A percentile compares a stretch with the other conserved stretches of the same genome.
phyloP scores from a whole-genome alignment of 2,329 filamentous ascomycete species.

The Ascochyta lentis region DNA sequence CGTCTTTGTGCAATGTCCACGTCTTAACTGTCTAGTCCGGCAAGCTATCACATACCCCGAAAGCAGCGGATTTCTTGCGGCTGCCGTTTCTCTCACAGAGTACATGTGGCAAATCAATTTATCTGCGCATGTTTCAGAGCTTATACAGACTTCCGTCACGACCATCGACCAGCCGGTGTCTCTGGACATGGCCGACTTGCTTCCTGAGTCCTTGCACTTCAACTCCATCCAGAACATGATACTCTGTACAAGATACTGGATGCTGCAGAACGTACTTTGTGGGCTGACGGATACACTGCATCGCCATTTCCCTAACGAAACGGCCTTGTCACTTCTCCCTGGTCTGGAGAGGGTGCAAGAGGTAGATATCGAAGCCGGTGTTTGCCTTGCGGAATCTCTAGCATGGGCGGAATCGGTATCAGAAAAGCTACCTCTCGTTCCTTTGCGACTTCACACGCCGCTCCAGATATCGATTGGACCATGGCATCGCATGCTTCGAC shows the following conservation, averaged over 20 bases:
- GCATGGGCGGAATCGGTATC: conserved; percentile 30
- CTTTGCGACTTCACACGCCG: conserved; percentile 37
- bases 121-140: conserved; percentile 19
- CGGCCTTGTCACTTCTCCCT: conserved; percentile 27
- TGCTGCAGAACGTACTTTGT: conserved; percentile 31
- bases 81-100: conserved; percentile 32
- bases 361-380: conserved; percentile 29
- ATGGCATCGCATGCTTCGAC: conserved; percentile 32
- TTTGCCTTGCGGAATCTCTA: conserved; percentile 30
- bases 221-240: conserved; percentile 32
- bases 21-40: conserved; percentile 30
- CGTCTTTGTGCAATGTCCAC: conserved; percentile 37
- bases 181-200: conserved; percentile 27
- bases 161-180: conserved; percentile 15
- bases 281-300: conserved; percentile 34
- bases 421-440: conserved; percentile 32
- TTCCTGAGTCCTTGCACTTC: conserved; percentile 29
- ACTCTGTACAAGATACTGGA: conserved; percentile 38
- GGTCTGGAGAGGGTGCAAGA: conserved; percentile 16
- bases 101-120: conserved; percentile 31
- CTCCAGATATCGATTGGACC: conserved; percentile 36
- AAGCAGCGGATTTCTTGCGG: conserved; percentile 24
- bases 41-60: conserved; percentile 28
- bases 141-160: conserved; percentile 25
- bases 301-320: conserved; percentile 29